A percentile compares a stretch with the other conserved stretches of the same genome.
phyloP scores from a whole-genome alignment of 257 asterid genomes.

The Nicotiana knightiana region DNA sequence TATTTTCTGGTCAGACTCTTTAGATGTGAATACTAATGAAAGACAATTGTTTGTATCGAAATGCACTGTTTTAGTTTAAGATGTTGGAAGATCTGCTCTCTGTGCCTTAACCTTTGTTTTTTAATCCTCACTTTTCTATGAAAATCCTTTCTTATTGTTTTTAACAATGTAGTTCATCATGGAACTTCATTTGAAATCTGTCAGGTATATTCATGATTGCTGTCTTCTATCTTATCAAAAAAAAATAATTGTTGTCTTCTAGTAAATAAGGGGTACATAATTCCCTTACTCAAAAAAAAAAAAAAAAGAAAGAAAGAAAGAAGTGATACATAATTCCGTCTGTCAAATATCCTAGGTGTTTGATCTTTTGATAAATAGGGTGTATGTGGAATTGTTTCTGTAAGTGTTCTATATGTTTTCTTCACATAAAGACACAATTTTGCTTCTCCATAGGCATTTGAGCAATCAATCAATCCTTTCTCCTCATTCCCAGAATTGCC shows the following conservation, averaged over 20 bases:
- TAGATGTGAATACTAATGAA: background rate
- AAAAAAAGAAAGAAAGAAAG: background rate
- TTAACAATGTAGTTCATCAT: background rate
- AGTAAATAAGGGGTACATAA: background rate
- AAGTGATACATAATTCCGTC: background rate
- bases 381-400: slow-evolving; percentile 3
- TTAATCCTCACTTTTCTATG: background rate
- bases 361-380: slow-evolving; percentile 1
- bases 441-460: slow-evolving; percentile 3
- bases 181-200: background rate
- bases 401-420: background rate
- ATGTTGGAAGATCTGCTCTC: background rate
- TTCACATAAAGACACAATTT: background rate
- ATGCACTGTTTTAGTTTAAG: background rate
- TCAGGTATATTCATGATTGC: background rate
- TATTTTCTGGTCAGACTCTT: background rate
- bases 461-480: background rate
- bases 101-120: background rate
- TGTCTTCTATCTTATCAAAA: background rate
- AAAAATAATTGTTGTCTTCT: background rate
- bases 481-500: background rate
- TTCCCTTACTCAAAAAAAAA: background rate
- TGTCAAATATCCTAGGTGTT: slow-evolving; percentile 1
- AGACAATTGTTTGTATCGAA: background rate
- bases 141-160: background rate